phyloP scores from a whole-genome alignment of 148 eudicot genomes.

The Amaranthus hypochondriacus region DNA sequence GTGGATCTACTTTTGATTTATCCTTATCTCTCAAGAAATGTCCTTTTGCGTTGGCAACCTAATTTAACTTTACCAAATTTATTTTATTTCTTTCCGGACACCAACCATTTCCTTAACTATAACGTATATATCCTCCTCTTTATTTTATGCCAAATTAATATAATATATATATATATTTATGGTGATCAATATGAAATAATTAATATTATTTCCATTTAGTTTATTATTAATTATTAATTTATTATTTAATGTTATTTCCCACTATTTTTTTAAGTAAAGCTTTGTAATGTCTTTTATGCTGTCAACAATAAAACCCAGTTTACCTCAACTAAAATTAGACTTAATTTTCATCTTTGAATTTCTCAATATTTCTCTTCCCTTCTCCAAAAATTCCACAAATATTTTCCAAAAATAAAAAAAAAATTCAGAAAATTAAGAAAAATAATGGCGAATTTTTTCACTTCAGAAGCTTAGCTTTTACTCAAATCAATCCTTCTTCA shows the following conservation, averaged over 20 bases:
- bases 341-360: conserved; percentile 25
- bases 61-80: conserved; percentile 85
- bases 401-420: conserved; percentile 15
- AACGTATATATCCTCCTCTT: conserved; percentile 61
- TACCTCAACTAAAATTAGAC: conserved; percentile 41
- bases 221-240: conserved; percentile 34
- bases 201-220: conserved; percentile 37
- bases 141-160: conserved; percentile 39
- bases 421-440: conserved; percentile 4
- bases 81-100: conserved; percentile 45
- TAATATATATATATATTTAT: conserved; percentile 15
- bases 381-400: conserved; percentile 14
- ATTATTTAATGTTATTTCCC: conserved; percentile 33
- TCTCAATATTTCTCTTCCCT: conserved; percentile 2
- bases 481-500: conserved; percentile 28
- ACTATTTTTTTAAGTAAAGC: conserved; percentile 22
- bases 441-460: not conserved
- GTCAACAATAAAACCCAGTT: conserved; percentile 40
- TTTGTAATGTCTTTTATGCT: conserved; percentile 25
- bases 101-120: conserved; percentile 75
- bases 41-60: conserved; percentile 94
- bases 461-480: conserved; percentile 34
- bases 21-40: conserved; percentile 48
- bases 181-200: conserved; percentile 39
- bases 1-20: conserved; percentile 29